Percentiles rank a stretch among this genome's conserved stretches.
Evolutionary conservation across 495 filamentous ascomycete species (phyloP).

Genomic region (Geoglossum glabrum): DNA sequence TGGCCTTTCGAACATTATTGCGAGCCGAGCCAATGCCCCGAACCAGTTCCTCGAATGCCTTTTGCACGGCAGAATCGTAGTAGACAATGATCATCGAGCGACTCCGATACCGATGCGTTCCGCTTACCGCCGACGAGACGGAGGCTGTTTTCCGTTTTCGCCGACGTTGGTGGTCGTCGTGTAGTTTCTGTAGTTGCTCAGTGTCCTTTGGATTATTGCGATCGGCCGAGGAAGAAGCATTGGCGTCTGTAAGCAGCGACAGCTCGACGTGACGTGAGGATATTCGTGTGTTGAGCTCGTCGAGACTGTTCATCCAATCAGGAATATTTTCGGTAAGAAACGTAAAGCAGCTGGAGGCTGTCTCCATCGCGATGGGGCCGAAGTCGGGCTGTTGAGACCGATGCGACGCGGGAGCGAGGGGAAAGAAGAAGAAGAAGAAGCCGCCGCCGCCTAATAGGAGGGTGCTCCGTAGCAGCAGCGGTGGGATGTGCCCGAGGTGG

Average conservation of each 20-base stretch:
- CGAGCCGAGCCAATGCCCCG: conserved; percentile 59
- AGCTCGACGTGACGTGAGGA: conserved; percentile 36
- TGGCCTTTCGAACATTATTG: conserved; percentile 66
- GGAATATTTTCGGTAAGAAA: conserved; percentile 37
- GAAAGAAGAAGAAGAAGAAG: too few relatives aligned
- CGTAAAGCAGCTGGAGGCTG: conserved; percentile 42
- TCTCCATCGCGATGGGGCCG: conserved; percentile 20
- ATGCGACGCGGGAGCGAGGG: background rate
- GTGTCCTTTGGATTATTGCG: conserved; percentile 30
- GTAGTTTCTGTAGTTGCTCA: conserved; percentile 9
- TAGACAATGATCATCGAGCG: conserved; percentile 70
- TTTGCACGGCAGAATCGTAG: conserved; percentile 74
- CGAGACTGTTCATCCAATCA: conserved; percentile 44
- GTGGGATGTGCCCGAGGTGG: too few relatives aligned
- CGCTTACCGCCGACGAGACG: conserved; percentile 17
- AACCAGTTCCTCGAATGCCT: conserved; percentile 58
- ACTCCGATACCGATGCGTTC: conserved; percentile 39
- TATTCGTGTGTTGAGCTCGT: conserved; percentile 48
- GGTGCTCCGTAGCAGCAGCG: too few relatives aligned
- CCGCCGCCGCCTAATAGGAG: too few relatives aligned
- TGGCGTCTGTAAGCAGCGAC: conserved; percentile 16
- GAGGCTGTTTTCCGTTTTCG: conserved; percentile 40
- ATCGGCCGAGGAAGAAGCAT: conserved; percentile 35
- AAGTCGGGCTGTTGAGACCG: background rate
- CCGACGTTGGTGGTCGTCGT: conserved; percentile 19